phyloP scores from a whole-genome alignment of 129 eudicot genomes.

The Ambrosia trifida region DNA sequence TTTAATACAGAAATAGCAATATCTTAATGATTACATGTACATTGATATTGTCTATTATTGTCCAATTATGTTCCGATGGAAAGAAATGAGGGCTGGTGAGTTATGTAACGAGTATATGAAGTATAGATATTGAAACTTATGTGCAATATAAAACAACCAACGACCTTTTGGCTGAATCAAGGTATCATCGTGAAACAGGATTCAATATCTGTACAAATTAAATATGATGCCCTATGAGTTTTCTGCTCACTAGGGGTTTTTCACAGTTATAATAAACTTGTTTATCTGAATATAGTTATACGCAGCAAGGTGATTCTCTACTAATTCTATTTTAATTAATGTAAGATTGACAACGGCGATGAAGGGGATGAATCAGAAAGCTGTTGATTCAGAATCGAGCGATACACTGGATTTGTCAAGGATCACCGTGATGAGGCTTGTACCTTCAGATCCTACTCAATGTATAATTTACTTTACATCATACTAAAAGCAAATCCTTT shows the following conservation, averaged over 20 bases:
- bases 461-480: constrained; percentile 38
- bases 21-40: neutral
- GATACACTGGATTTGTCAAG: constrained; percentile 55
- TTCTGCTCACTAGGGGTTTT: too few species aligned
- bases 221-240: neutral
- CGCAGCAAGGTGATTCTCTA: neutral
- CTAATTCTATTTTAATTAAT: constrained; percentile 5
- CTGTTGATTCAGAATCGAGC: constrained; percentile 56
- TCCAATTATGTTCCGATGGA: neutral
- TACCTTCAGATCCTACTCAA: constrained; percentile 79
- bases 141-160: neutral
- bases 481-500: neutral
- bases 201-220: neutral
- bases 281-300: neutral
- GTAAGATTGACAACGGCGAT: constrained; percentile 72
- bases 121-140: neutral
- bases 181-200: neutral
- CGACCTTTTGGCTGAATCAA: neutral
- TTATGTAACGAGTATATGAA: neutral
- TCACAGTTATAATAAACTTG: too few species aligned
- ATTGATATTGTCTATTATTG: neutral
- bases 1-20: neutral
- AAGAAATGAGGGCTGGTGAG: neutral
- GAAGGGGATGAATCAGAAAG: constrained; percentile 62
- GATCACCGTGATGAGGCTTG: constrained; percentile 84